Conservation (phyloP, 768 basidiomycete species). For the Hypholoma sublateritium region DNA sequence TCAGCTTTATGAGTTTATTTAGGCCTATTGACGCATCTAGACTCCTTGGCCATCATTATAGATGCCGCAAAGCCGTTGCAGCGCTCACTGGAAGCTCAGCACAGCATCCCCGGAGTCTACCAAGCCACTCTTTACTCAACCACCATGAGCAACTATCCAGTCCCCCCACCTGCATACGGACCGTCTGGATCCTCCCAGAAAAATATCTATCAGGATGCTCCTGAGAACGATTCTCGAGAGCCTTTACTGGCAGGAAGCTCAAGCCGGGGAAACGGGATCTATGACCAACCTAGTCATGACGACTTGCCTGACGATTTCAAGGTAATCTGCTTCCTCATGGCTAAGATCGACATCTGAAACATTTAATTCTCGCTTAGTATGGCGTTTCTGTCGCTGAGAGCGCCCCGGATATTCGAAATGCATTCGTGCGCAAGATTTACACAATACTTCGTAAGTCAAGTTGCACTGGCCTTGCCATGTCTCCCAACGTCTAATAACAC, state of each 20-base stretch:
- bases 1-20: too few relatives aligned
- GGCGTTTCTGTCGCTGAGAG: constrained; percentile 80
- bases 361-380: constrained; percentile 45
- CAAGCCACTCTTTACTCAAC: constrained; percentile 16
- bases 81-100: background rate
- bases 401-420: constrained; percentile 73
- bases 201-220: constrained; percentile 22
- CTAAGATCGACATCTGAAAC: background rate
- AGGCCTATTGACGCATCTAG: too few relatives aligned
- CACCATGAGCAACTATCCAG: constrained; percentile 62
- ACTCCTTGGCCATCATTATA: too few relatives aligned
- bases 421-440: constrained; percentile 91
- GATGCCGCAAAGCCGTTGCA: background rate
- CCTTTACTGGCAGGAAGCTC: constrained; percentile 56
- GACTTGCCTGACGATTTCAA: constrained; percentile 95
- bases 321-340: constrained; percentile 35
- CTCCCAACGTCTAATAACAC: background rate
- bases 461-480: background rate
- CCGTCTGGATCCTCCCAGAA: constrained; percentile 35
- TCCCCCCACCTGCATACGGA: constrained; percentile 63
- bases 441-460: constrained; percentile 75
- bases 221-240: constrained; percentile 39
- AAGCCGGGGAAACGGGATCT: constrained; percentile 49
- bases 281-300: constrained; percentile 69
- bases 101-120: background rate